Conservation (phyloP, 202 grass and related monocot species). For the Digitaria exilis region DNA sequence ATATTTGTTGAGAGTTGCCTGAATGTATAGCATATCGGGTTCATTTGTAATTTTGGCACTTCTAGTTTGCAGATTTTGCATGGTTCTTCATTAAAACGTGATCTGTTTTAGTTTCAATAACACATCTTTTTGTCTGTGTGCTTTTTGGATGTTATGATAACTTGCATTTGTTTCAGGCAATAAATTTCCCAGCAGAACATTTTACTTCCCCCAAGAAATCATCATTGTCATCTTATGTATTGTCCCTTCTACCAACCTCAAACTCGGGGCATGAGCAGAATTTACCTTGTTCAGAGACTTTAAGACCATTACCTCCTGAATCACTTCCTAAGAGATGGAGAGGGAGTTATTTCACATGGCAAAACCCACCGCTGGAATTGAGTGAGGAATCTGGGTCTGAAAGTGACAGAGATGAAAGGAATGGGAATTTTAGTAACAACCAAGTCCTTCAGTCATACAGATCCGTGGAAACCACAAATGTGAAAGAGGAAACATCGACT, state of each 20-base stretch:
- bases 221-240: conserved; percentile 55
- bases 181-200: conserved; percentile 43
- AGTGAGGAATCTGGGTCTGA: conserved; percentile 58
- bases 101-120: not conserved
- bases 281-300: conserved; percentile 21
- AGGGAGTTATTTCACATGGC: conserved; percentile 39
- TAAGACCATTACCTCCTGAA: conserved; percentile 49
- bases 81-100: not conserved
- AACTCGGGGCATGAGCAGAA: conserved; percentile 32
- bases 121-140: not conserved
- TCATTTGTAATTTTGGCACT: not conserved
- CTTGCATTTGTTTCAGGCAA: conserved; percentile 50
- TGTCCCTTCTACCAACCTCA: conserved; percentile 57
- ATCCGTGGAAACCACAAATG: conserved; percentile 30
- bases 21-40: not conserved
- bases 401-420: conserved; percentile 55
- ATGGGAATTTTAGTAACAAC: conserved; percentile 36
- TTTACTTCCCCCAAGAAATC: conserved; percentile 51
- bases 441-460: conserved; percentile 32
- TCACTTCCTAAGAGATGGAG: conserved; percentile 59
- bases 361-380: conserved; percentile 44
- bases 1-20: not conserved
- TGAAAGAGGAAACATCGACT: conserved; percentile 51
- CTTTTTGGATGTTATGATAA: not conserved
- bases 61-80: not conserved